A percentile compares a stretch with the other conserved stretches of the same genome.
phyloP scores from a whole-genome alignment of 768 basidiomycete genomes.

The Serendipita vermifera region DNA sequence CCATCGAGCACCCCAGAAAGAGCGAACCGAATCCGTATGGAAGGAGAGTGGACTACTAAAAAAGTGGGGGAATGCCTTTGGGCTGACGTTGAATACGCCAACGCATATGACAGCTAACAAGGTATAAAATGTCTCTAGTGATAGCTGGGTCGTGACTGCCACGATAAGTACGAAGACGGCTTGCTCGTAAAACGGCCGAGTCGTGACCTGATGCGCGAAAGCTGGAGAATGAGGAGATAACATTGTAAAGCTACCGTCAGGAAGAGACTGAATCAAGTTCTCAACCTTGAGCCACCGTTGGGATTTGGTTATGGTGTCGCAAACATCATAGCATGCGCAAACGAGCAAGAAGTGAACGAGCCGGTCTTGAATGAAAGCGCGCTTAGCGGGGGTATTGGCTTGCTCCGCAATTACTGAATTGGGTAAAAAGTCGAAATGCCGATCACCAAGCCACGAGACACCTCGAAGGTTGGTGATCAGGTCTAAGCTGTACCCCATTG shows the following conservation, averaged over 20 bases:
- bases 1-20: background rate
- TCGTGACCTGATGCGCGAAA: background rate
- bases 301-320: background rate
- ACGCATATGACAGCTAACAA: background rate
- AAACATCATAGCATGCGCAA: background rate
- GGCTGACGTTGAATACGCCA: constrained; percentile 3
- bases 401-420: background rate
- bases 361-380: background rate
- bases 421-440: background rate
- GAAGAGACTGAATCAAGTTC: background rate
- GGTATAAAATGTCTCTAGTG: background rate
- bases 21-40: background rate
- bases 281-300: background rate
- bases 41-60: background rate
- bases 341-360: background rate
- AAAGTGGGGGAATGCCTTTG: background rate
- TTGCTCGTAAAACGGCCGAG: background rate
- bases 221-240: background rate
- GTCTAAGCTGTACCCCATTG: background rate
- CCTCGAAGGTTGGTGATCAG: background rate
- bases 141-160: background rate
- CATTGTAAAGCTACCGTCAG: no score
- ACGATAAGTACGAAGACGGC: background rate
- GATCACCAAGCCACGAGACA: background rate
- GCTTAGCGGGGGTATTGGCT: background rate